Evolutionary conservation across 2,329 filamentous ascomycete species (phyloP).

Genomic region (Aspergillus sp.): DNA sequence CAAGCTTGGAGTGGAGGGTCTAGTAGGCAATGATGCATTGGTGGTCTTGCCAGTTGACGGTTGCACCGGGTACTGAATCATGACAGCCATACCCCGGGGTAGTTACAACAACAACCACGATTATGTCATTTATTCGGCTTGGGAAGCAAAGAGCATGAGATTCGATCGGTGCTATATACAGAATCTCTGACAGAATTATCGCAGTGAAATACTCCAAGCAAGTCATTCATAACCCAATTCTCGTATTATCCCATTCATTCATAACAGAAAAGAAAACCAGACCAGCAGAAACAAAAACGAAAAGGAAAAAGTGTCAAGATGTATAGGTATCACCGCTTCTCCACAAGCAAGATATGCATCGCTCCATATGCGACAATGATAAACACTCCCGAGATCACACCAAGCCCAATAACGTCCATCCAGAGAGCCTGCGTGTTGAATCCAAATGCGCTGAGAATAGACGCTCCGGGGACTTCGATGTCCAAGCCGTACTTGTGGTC

Average conservation of each 20-base stretch:
- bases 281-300: conserved; percentile 1
- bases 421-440: conserved; percentile 84
- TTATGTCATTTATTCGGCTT: too few relatives aligned
- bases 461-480: conserved; percentile 90
- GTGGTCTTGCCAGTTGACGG: background rate
- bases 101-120: too few relatives aligned
- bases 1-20: too few relatives aligned
- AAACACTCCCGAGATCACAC: conserved; percentile 73
- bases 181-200: too few relatives aligned
- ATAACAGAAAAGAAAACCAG: background rate
- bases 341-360: conserved; percentile 89
- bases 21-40: too few relatives aligned
- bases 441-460: conserved; percentile 89
- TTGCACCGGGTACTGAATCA: background rate
- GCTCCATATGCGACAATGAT: conserved; percentile 81
- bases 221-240: too few relatives aligned
- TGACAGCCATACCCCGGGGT: too few relatives aligned
- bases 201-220: too few relatives aligned
- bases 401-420: conserved; percentile 74
- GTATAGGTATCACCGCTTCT: conserved; percentile 58
- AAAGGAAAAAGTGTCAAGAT: background rate
- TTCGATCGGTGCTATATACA: too few relatives aligned
- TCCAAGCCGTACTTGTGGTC: conserved; percentile 95
- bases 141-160: too few relatives aligned
- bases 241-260: too few relatives aligned